Evolutionary conservation across 371 early-diverging fungal genomes (phyloP).

Genomic region (Furculomyces boomerangus): DNA sequence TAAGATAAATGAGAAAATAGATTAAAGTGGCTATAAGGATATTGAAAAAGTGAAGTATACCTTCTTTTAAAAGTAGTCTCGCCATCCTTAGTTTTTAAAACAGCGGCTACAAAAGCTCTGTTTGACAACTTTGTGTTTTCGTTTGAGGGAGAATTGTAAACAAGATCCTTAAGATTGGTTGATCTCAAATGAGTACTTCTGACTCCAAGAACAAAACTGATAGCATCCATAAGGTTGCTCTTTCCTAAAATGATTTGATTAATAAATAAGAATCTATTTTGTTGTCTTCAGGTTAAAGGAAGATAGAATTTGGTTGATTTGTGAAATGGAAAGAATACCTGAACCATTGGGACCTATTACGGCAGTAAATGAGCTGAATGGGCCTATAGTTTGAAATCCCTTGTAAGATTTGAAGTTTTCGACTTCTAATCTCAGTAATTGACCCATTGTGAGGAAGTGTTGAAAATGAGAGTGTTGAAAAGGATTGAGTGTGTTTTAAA

Average conservation of each 20-base stretch:
- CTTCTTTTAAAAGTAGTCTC: neutral
- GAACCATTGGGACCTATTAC: slow-evolving; percentile 98
- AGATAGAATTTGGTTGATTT: neutral
- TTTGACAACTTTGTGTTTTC: neutral
- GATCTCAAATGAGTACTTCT: slow-evolving; percentile 76
- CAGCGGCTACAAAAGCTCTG: neutral
- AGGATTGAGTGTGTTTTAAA: too few relatives aligned
- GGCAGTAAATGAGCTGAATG: slow-evolving; percentile 90
- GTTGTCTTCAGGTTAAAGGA: neutral
- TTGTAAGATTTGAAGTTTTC: slow-evolving; percentile 99
- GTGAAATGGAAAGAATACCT: neutral
- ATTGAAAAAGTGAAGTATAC: neutral
- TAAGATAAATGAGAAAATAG: neutral
- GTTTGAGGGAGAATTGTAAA: slow-evolving; percentile 37
- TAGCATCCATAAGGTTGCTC: slow-evolving; percentile 98
- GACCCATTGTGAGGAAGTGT: slow-evolving; percentile 38
- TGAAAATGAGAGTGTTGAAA: too few relatives aligned
- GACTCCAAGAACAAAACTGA: slow-evolving; percentile 94
- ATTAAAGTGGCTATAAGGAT: neutral
- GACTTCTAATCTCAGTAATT: slow-evolving; percentile 76
- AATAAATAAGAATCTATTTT: neutral
- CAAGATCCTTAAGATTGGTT: slow-evolving; percentile 68
- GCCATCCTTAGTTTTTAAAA: neutral
- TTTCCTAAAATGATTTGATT: slow-evolving; percentile 44
- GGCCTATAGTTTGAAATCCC: slow-evolving; percentile 83